Evolutionary conservation across 768 basidiomycete species (phyloP).

Genomic region (Trametopsis cervina): DNA sequence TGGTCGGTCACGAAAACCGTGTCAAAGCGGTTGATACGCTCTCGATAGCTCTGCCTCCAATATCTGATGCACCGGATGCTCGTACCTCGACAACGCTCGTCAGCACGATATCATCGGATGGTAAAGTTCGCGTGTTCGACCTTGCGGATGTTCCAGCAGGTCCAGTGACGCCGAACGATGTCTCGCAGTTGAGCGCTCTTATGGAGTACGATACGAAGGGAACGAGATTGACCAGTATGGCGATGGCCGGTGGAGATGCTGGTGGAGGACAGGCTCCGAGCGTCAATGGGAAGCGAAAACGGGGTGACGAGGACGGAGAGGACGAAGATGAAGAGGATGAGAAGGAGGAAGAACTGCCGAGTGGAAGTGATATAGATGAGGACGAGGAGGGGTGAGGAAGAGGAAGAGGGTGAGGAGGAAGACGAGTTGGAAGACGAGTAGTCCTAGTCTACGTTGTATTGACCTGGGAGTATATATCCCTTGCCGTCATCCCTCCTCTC

Average conservation of each 20-base stretch:
- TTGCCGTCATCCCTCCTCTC: too few species aligned
- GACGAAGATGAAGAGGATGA: slow-evolving; percentile 25
- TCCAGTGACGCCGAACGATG: slow-evolving; percentile 9
- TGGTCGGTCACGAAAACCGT: slow-evolving; percentile 81
- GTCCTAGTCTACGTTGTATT: too few species aligned
- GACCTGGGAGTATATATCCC: too few species aligned
- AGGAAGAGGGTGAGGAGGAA: slow-evolving; percentile 35
- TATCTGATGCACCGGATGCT: slow-evolving; percentile 2
- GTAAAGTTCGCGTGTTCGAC: slow-evolving; percentile 74
- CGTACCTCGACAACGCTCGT: slow-evolving; percentile 51
- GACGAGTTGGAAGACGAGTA: slow-evolving; percentile 19
- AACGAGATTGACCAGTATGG: slow-evolving; percentile 72
- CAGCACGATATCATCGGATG: slow-evolving; percentile 85
- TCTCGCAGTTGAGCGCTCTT: slow-evolving; percentile 42
- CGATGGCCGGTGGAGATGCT: slow-evolving; percentile 44
- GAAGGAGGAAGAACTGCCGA: slow-evolving; percentile 20
- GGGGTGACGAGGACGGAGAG: slow-evolving; percentile 16
- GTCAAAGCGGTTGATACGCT: slow-evolving; percentile 78
- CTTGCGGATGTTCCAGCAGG: slow-evolving; percentile 40
- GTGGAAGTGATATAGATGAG: slow-evolving; percentile 5
- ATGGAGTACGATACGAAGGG: slow-evolving; percentile 80
- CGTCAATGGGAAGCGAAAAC: slow-evolving; percentile 31
- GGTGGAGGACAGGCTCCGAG: slow-evolving; percentile 10
- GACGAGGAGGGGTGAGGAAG: slow-evolving; percentile 26
- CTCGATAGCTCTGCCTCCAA: slow-evolving; percentile 46